phyloP scores from a whole-genome alignment of 768 basidiomycete genomes.

The Mycena latifolia region DNA sequence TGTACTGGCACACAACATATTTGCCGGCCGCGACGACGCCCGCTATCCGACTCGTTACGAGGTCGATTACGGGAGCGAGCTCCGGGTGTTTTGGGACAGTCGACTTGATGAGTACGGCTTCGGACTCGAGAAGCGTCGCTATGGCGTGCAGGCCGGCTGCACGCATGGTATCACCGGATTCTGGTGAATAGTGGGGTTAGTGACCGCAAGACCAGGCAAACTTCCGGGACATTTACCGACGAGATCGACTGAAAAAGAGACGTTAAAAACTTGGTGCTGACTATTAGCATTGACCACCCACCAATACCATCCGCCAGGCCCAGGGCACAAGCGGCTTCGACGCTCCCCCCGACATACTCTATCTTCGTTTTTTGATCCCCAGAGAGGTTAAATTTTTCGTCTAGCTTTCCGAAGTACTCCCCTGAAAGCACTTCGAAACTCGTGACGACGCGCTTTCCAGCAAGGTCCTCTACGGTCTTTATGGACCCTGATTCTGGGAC shows the following conservation, averaged over 20 bases:
- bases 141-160: constrained; percentile 96
- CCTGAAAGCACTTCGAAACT: constrained; percentile 92
- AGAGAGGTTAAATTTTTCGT: constrained; percentile 63
- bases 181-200: constrained; percentile 52
- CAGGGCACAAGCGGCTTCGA: constrained; percentile 97
- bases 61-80: constrained; percentile 74
- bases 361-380: constrained; percentile 80
- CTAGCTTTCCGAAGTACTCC: constrained; percentile 79
- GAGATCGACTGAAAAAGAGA: constrained; percentile 97
- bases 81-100: constrained; percentile 71
- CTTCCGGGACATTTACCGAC: constrained; percentile 74
- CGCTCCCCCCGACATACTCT: constrained; percentile 97
- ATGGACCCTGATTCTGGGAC: constrained; percentile 84
- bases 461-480: constrained; percentile 81
- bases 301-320: constrained; percentile 98
- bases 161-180: constrained; percentile 99
- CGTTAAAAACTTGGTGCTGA: too few relatives aligned
- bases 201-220: not conserved
- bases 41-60: constrained; percentile 89
- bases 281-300: too few relatives aligned
- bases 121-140: constrained; percentile 85
- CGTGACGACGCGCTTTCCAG: constrained; percentile 94
- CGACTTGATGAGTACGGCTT: constrained; percentile 95
- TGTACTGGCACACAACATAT: constrained; percentile 95
- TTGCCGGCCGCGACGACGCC: constrained; percentile 91